Evolutionary conservation across 2,329 filamentous ascomycete genomes (phyloP).

Genomic region (Hypoxylon sp.): DNA sequence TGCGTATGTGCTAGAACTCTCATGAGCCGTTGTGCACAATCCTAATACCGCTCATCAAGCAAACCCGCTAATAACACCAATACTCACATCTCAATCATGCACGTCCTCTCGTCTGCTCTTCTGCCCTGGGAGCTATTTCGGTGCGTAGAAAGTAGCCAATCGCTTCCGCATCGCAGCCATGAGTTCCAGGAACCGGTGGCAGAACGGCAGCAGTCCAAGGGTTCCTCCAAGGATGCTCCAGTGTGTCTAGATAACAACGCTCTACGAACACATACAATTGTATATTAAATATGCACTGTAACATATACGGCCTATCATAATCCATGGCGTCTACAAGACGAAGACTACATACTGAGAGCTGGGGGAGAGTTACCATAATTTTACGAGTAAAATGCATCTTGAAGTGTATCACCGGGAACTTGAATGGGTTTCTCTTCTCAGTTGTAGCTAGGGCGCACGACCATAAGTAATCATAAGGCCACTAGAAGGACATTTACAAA

Average conservation of each 20-base stretch:
- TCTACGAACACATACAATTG: neutral
- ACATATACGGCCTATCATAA: neutral
- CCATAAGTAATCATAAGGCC: neutral
- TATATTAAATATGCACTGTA: neutral
- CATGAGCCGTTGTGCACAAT: neutral
- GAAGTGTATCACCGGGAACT: neutral
- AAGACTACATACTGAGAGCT: neutral
- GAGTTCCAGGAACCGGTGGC: neutral
- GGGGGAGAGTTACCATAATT: neutral
- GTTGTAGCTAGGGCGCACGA: neutral
- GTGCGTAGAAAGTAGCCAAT: neutral
- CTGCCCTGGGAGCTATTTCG: neutral
- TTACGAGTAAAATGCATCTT: no score
- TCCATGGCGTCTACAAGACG: neutral
- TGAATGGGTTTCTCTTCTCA: neutral
- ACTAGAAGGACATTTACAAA: neutral
- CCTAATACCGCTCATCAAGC: neutral
- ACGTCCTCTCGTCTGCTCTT: neutral
- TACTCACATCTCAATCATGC: neutral
- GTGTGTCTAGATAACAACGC: neutral
- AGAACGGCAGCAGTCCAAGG: neutral
- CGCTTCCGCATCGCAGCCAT: neutral
- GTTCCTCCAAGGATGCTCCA: neutral
- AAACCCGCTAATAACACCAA: neutral
- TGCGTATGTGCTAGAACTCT: neutral